Evolutionary conservation across 768 basidiomycete species (phyloP), one percentile per base, ranked within the genome.

Genomic region (Lactarius sanguifluus): DNA sequence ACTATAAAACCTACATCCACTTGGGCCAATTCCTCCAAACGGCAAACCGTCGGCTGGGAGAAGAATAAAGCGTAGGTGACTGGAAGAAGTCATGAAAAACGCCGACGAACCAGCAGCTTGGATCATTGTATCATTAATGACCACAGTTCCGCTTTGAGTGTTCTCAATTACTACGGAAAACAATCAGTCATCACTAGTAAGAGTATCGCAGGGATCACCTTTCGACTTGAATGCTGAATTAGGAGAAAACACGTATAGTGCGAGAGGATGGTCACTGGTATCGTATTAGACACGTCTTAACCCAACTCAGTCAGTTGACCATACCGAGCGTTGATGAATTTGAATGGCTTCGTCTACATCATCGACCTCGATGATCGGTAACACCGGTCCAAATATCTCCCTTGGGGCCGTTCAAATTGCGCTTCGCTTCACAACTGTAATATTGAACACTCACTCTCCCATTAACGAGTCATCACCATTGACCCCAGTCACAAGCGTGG

Each of bases 331-430:
- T 88, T 88, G 61, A 94, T 81, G 64, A 86, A 86, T 10, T 83
- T 81, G 65, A 93, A 93, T 86, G 3, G 87, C 92, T 45, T 85
- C 87, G 38, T 92, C 90, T 8, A 91, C 61, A 62, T 82, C 74
- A n/a, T 87, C 83, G 32, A 94, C 86, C 0, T 87, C 83, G 0
- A 95, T 77, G 50, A 96, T 80, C 2, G 91, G 88, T 28, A 96
- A 77, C 12, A 96, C 70, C 9, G 94, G 93, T 0, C 92, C 94
- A 71, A 96, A 94, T 52, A 94, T 81, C 72, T 95, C 94, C 67
- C 91, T 92, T 68, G 0, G 52, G 16, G 5, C 13, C 58, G 38
- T 47, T 65, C 40, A 52, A 25, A 15, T 41, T 58, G 13, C 30
- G 32, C 36, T 40, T 47, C 13, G 34, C 25, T 32, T 9, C 12